These are phyloP conservation scores for Tulasnella sp. DNA, from an alignment of 768 basidiomycete species.

Conservation along the genomic window DNA sequence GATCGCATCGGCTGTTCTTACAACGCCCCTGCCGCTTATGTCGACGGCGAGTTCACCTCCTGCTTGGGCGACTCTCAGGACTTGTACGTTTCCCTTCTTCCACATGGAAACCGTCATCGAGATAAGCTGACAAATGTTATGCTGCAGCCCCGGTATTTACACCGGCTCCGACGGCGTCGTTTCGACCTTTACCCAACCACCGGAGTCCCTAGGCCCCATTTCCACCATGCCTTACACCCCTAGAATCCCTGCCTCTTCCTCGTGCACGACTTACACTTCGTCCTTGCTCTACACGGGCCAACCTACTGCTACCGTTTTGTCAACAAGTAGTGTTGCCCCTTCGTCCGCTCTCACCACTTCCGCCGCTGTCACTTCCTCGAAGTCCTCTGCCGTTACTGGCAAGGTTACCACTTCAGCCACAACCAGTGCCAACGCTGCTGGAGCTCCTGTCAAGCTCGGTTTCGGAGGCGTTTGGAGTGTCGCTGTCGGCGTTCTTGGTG, in stretches of 20 bases:
- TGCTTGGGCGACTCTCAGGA: conserved; percentile 21
- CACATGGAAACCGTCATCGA: no score
- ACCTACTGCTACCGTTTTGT: neutral
- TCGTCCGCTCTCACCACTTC: neutral
- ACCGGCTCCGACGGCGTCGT: conserved; percentile 16
- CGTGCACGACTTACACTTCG: conserved; percentile 20
- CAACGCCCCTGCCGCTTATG: conserved; percentile 18
- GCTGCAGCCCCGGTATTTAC: conserved; percentile 14
- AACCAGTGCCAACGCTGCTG: neutral
- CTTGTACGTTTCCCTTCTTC: conserved; percentile 8
- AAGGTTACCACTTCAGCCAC: neutral
- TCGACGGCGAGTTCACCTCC: conserved; percentile 15
- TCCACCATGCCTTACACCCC: conserved; percentile 20
- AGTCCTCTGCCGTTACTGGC: neutral
- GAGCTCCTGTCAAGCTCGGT: neutral
- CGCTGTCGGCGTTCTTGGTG: neutral
- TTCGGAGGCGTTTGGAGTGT: neutral
- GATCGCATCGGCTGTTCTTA: conserved; percentile 20
- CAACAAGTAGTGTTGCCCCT: neutral
- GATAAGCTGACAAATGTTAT: neutral
- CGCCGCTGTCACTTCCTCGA: neutral
- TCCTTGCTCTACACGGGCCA: conserved; percentile 15
- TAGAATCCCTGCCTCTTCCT: conserved; percentile 20
- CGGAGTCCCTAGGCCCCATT: conserved; percentile 16
- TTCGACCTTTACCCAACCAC: conserved; percentile 19